Conservation (phyloP, 495 filamentous ascomycete genomes). For the Amniculicola lignicola region DNA sequence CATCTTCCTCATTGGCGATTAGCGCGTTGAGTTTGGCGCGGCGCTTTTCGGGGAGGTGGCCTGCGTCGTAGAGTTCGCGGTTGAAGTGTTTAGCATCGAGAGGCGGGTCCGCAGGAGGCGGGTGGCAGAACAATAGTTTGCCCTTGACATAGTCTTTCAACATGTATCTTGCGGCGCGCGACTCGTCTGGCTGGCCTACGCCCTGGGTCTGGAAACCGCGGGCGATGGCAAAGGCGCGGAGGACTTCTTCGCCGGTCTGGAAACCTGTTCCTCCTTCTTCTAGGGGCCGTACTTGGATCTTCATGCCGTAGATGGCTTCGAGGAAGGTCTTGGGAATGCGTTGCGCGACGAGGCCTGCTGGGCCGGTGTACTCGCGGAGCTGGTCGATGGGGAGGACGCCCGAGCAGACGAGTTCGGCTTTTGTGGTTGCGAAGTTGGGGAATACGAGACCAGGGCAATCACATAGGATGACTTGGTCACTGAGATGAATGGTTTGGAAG, state of each 20-base stretch:
- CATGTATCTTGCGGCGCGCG: slow-evolving; percentile 81
- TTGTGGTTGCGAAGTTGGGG: slow-evolving; percentile 95
- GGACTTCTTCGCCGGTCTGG: slow-evolving; percentile 82
- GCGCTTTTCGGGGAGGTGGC: slow-evolving; percentile 71
- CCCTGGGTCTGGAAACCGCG: slow-evolving; percentile 86
- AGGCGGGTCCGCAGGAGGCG: slow-evolving; percentile 66
- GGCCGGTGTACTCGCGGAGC: slow-evolving; percentile 89
- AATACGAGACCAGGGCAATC: slow-evolving; percentile 99
- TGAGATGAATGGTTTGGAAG: slow-evolving; percentile 96
- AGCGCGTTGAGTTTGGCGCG: slow-evolving; percentile 53
- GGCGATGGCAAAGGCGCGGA: slow-evolving; percentile 81
- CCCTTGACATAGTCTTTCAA: slow-evolving; percentile 98
- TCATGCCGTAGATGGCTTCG: slow-evolving; percentile 89
- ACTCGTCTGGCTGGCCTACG: slow-evolving; percentile 87
- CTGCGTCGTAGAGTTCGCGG: slow-evolving; percentile 75
- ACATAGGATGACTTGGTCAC: slow-evolving; percentile 83
- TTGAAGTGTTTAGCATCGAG: slow-evolving; percentile 79
- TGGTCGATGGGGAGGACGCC: slow-evolving; percentile 97
- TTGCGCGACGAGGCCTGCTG: slow-evolving; percentile 78
- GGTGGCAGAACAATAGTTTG: slow-evolving; percentile 87
- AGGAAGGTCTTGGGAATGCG: slow-evolving; percentile 88
- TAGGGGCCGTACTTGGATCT: slow-evolving; percentile 72
- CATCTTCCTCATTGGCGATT: slow-evolving; percentile 28
- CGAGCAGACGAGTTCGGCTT: slow-evolving; percentile 93
- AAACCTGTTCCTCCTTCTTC: slow-evolving; percentile 94